Evolutionary conservation across 108 stramenopile species (phyloP).

Genomic region (Pseudonitzschia multistriata): DNA sequence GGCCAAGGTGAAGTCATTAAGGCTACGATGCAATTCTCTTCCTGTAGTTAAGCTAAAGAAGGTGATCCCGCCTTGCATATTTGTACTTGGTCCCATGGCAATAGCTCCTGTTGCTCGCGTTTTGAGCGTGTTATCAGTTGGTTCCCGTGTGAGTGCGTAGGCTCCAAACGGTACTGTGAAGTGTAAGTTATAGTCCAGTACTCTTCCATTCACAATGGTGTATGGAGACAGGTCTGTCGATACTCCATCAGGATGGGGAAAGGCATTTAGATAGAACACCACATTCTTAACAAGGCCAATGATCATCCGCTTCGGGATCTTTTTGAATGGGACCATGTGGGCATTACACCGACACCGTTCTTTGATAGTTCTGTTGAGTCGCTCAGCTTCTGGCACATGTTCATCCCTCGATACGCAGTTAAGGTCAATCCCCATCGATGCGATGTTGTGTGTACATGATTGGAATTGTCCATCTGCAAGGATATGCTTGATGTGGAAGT

Average conservation of each 20-base stretch:
- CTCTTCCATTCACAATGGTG: neutral
- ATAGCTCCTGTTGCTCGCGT: neutral
- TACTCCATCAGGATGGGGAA: constrained; percentile 21
- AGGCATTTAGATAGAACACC: neutral
- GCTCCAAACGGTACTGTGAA: neutral
- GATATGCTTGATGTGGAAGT: neutral
- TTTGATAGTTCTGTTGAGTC: constrained; percentile 21
- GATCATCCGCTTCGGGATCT: neutral
- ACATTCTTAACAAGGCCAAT: neutral
- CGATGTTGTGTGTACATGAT: neutral
- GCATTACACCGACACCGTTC: constrained; percentile 23
- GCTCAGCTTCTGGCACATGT: constrained; percentile 22
- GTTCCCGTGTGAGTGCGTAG: neutral
- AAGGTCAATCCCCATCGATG: neutral
- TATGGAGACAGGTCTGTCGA: constrained; percentile 27
- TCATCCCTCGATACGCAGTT: constrained; percentile 19
- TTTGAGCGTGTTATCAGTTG: neutral
- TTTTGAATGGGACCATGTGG: constrained; percentile 24
- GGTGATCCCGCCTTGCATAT: constrained; percentile 4
- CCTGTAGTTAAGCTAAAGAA: neutral
- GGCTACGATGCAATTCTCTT: neutral
- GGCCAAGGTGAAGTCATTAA: neutral
- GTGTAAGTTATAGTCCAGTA: neutral
- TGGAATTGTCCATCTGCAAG: neutral
- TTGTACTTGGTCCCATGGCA: neutral